A percentile compares a stretch with the other conserved stretches of the same genome.
Conservation (phyloP, 1,284 basidiomycete species). For the Cryptococcus neoformans region DNA sequence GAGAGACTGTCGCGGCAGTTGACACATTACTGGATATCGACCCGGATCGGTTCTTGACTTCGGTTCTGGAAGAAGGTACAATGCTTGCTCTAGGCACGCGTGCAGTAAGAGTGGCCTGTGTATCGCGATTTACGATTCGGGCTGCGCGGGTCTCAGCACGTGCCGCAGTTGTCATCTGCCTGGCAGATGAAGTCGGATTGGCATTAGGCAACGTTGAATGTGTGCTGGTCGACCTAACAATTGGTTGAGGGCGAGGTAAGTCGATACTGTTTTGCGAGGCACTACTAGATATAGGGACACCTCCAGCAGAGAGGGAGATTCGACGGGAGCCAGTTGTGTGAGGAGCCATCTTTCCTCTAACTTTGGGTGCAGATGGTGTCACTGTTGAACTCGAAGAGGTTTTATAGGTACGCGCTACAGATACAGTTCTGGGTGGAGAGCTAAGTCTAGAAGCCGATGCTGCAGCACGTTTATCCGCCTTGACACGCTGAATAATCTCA, state of each 20-base stretch:
- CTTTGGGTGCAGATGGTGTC: background rate
- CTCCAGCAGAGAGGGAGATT: slow-evolving; percentile 22
- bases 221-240: background rate
- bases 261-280: slow-evolving; percentile 12
- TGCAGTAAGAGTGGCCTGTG: background rate
- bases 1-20: background rate
- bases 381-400: background rate
- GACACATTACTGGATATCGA: slow-evolving; percentile 4
- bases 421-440: slow-evolving; percentile 7
- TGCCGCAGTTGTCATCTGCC: too few relatives aligned
- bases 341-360: slow-evolving; percentile 2
- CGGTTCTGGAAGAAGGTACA: background rate
- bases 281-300: slow-evolving; percentile 10
- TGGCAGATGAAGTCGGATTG: too few relatives aligned
- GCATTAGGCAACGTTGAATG: background rate
- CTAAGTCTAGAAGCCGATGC: background rate
- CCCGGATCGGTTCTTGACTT: background rate
- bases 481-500: slow-evolving; percentile 15
- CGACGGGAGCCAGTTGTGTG: slow-evolving; percentile 4
- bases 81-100: background rate
- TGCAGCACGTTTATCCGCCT: slow-evolving; percentile 3
- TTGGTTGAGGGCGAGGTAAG: slow-evolving; percentile 1
- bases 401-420: slow-evolving; percentile 3
- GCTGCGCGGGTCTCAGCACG: too few relatives aligned
- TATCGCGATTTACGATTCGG: too few relatives aligned